phyloP scores from a whole-genome alignment of 2,329 filamentous ascomycete species.

The Ceratocystiopsis minuta region DNA sequence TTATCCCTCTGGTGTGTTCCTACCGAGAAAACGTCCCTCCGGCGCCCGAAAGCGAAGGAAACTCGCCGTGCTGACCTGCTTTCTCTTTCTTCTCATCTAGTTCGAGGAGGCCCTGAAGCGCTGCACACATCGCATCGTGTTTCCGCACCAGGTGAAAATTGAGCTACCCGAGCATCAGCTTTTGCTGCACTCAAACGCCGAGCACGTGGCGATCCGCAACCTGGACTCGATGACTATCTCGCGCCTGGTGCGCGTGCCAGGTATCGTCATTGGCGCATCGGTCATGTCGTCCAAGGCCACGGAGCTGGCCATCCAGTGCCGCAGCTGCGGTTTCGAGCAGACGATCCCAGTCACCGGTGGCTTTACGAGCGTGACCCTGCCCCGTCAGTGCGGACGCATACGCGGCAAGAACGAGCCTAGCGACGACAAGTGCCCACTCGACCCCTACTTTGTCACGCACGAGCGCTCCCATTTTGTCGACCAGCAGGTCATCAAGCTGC shows the following conservation, averaged over 20 bases:
- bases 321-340: conserved; percentile 60
- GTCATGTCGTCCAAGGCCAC: conserved; percentile 95
- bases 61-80: conserved; percentile 2
- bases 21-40: no score
- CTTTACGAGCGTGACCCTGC: conserved; percentile 73
- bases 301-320: conserved; percentile 68
- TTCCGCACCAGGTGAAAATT: conserved; percentile 50
- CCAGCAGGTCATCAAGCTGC: conserved; percentile 93
- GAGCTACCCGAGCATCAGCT: conserved; percentile 81
- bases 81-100: conserved; percentile 23
- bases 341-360: conserved; percentile 61
- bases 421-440: conserved; percentile 67
- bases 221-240: conserved; percentile 86
- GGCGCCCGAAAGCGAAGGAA: neutral
- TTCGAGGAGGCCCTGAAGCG: conserved; percentile 81
- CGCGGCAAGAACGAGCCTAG: conserved; percentile 46
- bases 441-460: conserved; percentile 90
- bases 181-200: conserved; percentile 79
- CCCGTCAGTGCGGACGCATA: conserved; percentile 53
- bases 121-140: conserved; percentile 87
- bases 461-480: conserved; percentile 92
- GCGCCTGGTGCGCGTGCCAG: conserved; percentile 86
- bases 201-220: conserved; percentile 83
- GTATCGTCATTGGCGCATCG: conserved; percentile 92
- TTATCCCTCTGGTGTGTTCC: conserved; percentile 63